Evolutionary conservation across 768 basidiomycete species (phyloP).

Genomic region (Leucocoprinus leucothites): DNA sequence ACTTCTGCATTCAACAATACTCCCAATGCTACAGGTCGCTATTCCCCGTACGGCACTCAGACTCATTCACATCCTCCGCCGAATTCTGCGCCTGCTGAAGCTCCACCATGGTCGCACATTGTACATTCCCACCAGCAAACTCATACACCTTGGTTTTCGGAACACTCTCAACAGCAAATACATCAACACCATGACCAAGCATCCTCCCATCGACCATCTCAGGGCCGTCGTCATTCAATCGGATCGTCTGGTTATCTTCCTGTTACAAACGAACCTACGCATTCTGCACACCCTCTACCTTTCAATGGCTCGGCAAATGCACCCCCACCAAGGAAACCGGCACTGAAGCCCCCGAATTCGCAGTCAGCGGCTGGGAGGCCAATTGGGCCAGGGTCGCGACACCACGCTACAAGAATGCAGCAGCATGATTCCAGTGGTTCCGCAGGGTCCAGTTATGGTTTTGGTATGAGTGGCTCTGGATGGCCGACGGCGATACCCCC

Average conservation of each 20-base stretch:
- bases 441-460: not conserved
- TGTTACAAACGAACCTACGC: not conserved
- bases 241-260: not conserved
- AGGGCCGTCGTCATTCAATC: too few relatives aligned
- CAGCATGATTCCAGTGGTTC: not conserved
- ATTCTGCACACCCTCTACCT: not conserved
- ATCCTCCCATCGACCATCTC: too few relatives aligned
- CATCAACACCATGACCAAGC: not conserved
- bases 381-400: not conserved
- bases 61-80: conserved; percentile 1
- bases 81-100: not conserved
- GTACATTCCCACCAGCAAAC: not conserved
- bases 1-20: not conserved
- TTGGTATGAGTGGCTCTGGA: not conserved
- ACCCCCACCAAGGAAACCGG: conserved; percentile 1
- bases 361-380: not conserved
- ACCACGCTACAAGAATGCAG: not conserved
- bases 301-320: conserved; percentile 5
- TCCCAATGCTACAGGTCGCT: not conserved
- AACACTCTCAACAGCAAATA: not conserved
- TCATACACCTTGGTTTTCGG: not conserved
- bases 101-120: not conserved
- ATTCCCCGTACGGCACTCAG: not conserved
- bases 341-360: conserved; percentile 4
- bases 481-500: not conserved